These are phyloP conservation scores for Balansia obtecta DNA, from an alignment of 2,329 filamentous ascomycete genomes.

Conservation along the genomic window DNA sequence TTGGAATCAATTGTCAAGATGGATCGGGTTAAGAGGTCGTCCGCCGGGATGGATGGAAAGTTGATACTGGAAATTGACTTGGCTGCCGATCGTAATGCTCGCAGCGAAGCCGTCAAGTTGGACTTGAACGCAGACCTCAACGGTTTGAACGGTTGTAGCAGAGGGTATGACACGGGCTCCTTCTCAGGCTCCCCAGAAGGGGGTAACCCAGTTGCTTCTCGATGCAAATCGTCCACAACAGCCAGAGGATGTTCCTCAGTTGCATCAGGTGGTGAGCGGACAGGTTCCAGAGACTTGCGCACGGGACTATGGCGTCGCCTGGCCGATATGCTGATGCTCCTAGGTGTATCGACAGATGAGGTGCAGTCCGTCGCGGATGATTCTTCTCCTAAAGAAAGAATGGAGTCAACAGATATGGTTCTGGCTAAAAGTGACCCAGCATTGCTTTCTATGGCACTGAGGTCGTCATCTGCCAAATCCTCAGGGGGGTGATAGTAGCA, in stretches of 20 bases:
- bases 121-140: slow-evolving; percentile 52
- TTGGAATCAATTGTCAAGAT: slow-evolving; percentile 55
- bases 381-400: slow-evolving; percentile 44
- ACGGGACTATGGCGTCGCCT: slow-evolving; percentile 24
- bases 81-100: slow-evolving; percentile 51
- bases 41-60: slow-evolving; percentile 49
- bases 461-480: slow-evolving; percentile 38
- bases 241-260: slow-evolving; percentile 40
- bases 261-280: slow-evolving; percentile 42
- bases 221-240: slow-evolving; percentile 26
- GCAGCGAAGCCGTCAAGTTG: slow-evolving; percentile 54
- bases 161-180: slow-evolving; percentile 9
- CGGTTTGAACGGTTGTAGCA: slow-evolving; percentile 31
- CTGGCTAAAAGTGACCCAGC: slow-evolving; percentile 38
- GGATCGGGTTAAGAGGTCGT: slow-evolving; percentile 55
- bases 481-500: slow-evolving; percentile 50
- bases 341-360: slow-evolving; percentile 37
- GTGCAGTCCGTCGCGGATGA: slow-evolving; percentile 38
- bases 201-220: slow-evolving; percentile 30
- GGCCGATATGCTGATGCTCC: slow-evolving; percentile 23
- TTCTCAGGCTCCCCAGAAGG: slow-evolving; percentile 17
- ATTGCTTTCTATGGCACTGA: slow-evolving; percentile 38
- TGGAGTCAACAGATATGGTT: slow-evolving; percentile 46
- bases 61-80: slow-evolving; percentile 51
- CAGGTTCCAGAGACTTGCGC: slow-evolving; percentile 39